A percentile compares a stretch with the other conserved stretches of the same genome.
Evolutionary conservation across 2,329 filamentous ascomycete species (phyloP).

Genomic region (Microsporum canis): DNA sequence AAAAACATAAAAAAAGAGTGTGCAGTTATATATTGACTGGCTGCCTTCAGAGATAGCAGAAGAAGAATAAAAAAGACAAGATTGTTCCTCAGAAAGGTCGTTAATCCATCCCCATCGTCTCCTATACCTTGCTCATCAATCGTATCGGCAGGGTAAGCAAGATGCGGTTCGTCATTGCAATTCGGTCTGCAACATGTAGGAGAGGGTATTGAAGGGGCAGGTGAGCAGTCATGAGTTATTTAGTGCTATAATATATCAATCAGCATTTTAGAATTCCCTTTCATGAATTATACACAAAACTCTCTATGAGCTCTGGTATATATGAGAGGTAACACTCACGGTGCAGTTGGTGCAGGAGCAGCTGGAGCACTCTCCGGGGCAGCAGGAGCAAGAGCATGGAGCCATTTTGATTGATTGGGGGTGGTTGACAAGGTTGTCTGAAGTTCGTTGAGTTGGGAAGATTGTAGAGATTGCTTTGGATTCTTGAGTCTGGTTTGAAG

Average conservation of each 20-base stretch:
- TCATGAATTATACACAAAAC: not conserved
- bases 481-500: conserved; percentile 5
- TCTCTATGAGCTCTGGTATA: not conserved
- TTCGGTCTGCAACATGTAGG: not conserved
- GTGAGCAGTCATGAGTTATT: not conserved
- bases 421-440: conserved; percentile 5
- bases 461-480: not conserved
- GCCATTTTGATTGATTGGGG: conserved; percentile 25
- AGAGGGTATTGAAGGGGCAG: not conserved
- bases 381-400: conserved; percentile 34
- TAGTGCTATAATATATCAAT: not conserved
- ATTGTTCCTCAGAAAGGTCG: not conserved
- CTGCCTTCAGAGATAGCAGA: not conserved
- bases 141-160: not conserved
- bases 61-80: not conserved
- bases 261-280: not conserved
- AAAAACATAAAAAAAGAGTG: not conserved
- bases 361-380: conserved; percentile 29
- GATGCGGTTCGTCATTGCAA: not conserved
- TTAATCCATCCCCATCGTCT: not conserved
- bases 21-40: not conserved
- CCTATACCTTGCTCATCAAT: not conserved
- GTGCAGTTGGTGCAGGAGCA: conserved; percentile 31
- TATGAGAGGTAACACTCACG: conserved; percentile 19
- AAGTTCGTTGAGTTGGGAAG: conserved; percentile 2